Base-by-base conservation (phyloP, 1,284 basidiomycete species). In the Marasmius fiardii region DNA sequence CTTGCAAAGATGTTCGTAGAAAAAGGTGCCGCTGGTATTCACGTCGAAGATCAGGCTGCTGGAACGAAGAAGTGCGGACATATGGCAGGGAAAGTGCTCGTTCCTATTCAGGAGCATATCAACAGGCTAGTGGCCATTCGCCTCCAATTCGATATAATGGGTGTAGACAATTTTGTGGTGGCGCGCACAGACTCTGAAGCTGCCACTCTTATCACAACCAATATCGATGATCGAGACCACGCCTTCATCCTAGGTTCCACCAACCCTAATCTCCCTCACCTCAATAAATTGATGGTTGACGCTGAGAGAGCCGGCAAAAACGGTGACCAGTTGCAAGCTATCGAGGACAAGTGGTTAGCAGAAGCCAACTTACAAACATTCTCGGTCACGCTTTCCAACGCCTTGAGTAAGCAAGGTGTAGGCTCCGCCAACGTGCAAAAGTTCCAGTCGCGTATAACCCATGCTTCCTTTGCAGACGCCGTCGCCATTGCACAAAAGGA, bases 171-270 rank as follows among this genome's bases (percentile, higher is more conserved):
- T 62, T 75, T 93, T 52, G 77, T 87, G 64, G 83, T 93, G 65
- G 86, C 89, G 16, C 82, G 91, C 44, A 93, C 91, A 0, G 91
- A 93, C 67, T 90, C 90, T 10, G 88, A 98, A 73, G 95, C 96
- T 7, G 96, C 96, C 3, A 98, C 95, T 1, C 85, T 99, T 63
- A 93, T 99, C 77, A 93, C 95, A 52, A 89, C 92, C 66, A 98
- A 98, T 75, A 93, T 99, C 60, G 97, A 99, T 73, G 86, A 90
- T 65, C 90, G 96, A 39, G 96, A 99, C 77, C 96, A 99, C 67
- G 74, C 93, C 31, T 99, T 98, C 80, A 95, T 99, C 69, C 85
- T 98, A 34, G 96, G 96, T 44, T 85, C 83, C 55, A 96, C 95
- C 49, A 95, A 97, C 72, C 70, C 90, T 16, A 71, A 69, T 33